Evolutionary conservation across 768 basidiomycete genomes (phyloP).

Genomic region (Hericium erinaceus): DNA sequence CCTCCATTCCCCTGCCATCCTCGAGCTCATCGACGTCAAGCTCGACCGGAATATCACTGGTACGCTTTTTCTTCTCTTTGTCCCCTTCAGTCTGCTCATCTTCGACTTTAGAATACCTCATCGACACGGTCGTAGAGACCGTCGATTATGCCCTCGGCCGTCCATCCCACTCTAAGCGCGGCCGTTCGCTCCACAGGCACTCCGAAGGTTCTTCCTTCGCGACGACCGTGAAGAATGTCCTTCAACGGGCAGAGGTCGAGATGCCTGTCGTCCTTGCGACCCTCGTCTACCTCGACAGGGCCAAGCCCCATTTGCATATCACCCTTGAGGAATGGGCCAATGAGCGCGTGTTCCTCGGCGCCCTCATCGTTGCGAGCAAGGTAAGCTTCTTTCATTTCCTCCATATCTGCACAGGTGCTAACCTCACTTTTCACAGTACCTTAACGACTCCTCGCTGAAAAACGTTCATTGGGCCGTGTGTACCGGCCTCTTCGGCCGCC

Average conservation of each 20-base stretch:
- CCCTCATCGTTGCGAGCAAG: slow-evolving; percentile 84
- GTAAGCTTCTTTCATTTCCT: slow-evolving; percentile 28
- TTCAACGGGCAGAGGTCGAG: slow-evolving; percentile 65
- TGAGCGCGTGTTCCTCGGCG: slow-evolving; percentile 85
- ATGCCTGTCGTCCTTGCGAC: slow-evolving; percentile 59
- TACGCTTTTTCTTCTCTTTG: slow-evolving; percentile 25
- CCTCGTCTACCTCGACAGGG: slow-evolving; percentile 70
- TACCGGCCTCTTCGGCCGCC: slow-evolving; percentile 69
- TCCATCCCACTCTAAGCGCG: slow-evolving; percentile 43
- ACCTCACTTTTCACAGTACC: slow-evolving; percentile 37
- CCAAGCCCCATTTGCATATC: slow-evolving; percentile 72
- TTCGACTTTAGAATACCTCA: slow-evolving; percentile 49
- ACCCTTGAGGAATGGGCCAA: slow-evolving; percentile 80
- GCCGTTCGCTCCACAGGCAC: slow-evolving; percentile 37
- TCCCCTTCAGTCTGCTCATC: neutral
- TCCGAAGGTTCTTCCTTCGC: slow-evolving; percentile 50
- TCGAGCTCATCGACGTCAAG: slow-evolving; percentile 61
- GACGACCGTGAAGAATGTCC: slow-evolving; percentile 57
- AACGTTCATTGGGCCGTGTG: slow-evolving; percentile 82
- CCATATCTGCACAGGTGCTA: slow-evolving; percentile 3
- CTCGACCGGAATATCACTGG: slow-evolving; percentile 54
- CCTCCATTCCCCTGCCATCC: slow-evolving; percentile 52
- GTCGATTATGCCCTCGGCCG: slow-evolving; percentile 73
- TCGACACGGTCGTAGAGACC: slow-evolving; percentile 60
- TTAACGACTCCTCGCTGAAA: slow-evolving; percentile 83